Percentiles rank a stretch among this genome's conserved stretches.
phyloP scores from a whole-genome alignment of 2,329 filamentous ascomycete genomes.

The Knufia petricola region DNA sequence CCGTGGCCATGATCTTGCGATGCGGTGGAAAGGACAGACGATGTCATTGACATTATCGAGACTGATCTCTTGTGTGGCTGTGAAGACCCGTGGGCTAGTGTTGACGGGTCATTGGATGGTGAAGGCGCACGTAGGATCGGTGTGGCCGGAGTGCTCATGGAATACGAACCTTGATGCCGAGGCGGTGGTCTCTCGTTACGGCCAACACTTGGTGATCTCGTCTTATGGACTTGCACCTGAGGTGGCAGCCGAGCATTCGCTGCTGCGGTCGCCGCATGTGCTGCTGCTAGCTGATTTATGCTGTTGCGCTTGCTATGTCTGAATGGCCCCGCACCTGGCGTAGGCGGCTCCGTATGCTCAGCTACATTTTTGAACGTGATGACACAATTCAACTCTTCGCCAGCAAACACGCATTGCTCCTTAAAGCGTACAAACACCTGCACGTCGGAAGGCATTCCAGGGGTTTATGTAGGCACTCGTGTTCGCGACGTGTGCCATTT shows the following conservation, averaged over 20 bases:
- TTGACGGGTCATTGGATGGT: conserved; percentile 15
- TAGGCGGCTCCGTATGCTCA: conserved; percentile 36
- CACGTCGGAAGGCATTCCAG: conserved; percentile 57
- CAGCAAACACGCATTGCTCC: conserved; percentile 88
- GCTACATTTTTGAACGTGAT: conserved; percentile 91
- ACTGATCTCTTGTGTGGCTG: conserved; percentile 65
- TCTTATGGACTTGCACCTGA: conserved; percentile 1
- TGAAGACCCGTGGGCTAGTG: conserved; percentile 26
- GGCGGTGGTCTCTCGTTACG: conserved; percentile 9
- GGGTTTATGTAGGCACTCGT: neutral
- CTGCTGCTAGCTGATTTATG: conserved; percentile 18
- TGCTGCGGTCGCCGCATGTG: conserved; percentile 8
- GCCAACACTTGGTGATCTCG: conserved; percentile 7
- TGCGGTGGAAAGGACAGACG: conserved; percentile 9
- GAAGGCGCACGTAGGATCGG: conserved; percentile 19
- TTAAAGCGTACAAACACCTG: conserved; percentile 94
- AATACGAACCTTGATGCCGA: conserved; percentile 32
- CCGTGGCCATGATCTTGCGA: neutral
- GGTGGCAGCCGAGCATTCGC: conserved; percentile 10
- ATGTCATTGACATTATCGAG: conserved; percentile 69
- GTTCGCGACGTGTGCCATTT: neutral
- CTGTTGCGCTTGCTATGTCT: conserved; percentile 21
- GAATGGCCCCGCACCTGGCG: conserved; percentile 21
- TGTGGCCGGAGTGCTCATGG: conserved; percentile 31
- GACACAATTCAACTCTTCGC: conserved; percentile 88